Evolutionary conservation across 2,329 filamentous ascomycete genomes (phyloP), one percentile per base, ranked within the genome.

Genomic region (Leptographium procerum): DNA sequence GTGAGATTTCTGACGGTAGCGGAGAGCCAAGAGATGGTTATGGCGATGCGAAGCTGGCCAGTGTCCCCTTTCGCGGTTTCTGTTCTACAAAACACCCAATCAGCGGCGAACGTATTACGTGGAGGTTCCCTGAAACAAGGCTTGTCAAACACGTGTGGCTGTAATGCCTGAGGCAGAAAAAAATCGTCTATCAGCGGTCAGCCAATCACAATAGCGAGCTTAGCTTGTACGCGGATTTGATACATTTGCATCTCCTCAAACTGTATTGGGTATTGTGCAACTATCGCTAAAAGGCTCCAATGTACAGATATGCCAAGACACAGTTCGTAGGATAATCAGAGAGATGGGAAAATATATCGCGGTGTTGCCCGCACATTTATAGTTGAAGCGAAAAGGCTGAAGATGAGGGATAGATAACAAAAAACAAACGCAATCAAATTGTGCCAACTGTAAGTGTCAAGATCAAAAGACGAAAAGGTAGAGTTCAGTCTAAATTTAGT

Each of bases 101-200:
- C 19, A 58, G 58, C 36, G 31, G 10, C 40, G 36, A 33, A 43
- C 53, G 52, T 40, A 58, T 58, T 60, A 58, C 60, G 60, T 58
- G 60, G 56, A 58, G 52, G 34, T 33, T 14, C 40, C 4, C n/a
- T n/a, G n/a, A n/a, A n/a, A n/a, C 26, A 22, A n/a, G 19, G 36
- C 3, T 6, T 14, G 29, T 19, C 29, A 14, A 28, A 19, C 53
- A 33, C 36, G 53, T 55, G 53, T 29, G n/a, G 9, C 16, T 54
- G n/a, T 4, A 2, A 4, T 16, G 26, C 48, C 26, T 51, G 26
- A 51, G 26, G 48, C 48, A 28, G 40, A 43, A 16, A 2, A 24
- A 6, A 24, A 14, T 34, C n/a, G n/a, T n/a, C 10, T 51, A 47
- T 13, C n/a, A 26, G 22, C 11, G 10, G 14, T 16, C 29, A 19